Conservation (phyloP, 2,329 filamentous ascomycete species). For the Arthrobotrys pseudoclavata region DNA sequence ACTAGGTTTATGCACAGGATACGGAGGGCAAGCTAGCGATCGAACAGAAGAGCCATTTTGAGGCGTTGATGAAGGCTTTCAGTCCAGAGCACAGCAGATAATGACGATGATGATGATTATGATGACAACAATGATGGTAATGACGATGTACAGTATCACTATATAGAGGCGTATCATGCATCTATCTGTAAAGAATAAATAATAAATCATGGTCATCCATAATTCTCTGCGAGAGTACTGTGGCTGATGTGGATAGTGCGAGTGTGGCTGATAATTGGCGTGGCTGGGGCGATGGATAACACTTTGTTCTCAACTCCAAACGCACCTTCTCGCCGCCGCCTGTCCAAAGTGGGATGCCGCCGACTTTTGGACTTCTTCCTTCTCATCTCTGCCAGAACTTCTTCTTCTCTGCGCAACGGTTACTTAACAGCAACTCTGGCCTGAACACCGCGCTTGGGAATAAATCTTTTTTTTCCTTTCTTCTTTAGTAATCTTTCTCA, state of each 20-base stretch:
- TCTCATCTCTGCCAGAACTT: slow-evolving; percentile 39
- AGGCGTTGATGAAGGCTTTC: slow-evolving; percentile 74
- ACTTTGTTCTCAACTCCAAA: slow-evolving; percentile 61
- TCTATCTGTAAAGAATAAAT: slow-evolving; percentile 5
- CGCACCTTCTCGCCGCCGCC: slow-evolving; percentile 51
- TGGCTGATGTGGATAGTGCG: neutral
- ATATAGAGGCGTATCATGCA: neutral
- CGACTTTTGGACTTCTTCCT: slow-evolving; percentile 36
- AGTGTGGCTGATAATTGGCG: slow-evolving; percentile 1
- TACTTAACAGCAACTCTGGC: slow-evolving; percentile 51
- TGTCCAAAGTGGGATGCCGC: slow-evolving; percentile 51
- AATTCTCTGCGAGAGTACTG: neutral
- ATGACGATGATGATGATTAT: neutral
- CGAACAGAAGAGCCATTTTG: slow-evolving; percentile 83
- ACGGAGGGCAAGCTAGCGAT: slow-evolving; percentile 78
- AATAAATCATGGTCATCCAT: neutral
- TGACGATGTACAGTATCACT: slow-evolving; percentile 16
- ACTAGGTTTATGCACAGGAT: slow-evolving; percentile 65
- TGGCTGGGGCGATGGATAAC: slow-evolving; percentile 55
- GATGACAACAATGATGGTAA: neutral
- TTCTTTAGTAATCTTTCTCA: slow-evolving; percentile 14
- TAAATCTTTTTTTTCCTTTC: slow-evolving; percentile 3
- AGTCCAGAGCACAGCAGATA: slow-evolving; percentile 52
- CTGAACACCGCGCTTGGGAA: slow-evolving; percentile 30
- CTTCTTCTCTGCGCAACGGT: slow-evolving; percentile 4